Conservation (phyloP, 345 rosid species). For the Pugionium cornutum region DNA sequence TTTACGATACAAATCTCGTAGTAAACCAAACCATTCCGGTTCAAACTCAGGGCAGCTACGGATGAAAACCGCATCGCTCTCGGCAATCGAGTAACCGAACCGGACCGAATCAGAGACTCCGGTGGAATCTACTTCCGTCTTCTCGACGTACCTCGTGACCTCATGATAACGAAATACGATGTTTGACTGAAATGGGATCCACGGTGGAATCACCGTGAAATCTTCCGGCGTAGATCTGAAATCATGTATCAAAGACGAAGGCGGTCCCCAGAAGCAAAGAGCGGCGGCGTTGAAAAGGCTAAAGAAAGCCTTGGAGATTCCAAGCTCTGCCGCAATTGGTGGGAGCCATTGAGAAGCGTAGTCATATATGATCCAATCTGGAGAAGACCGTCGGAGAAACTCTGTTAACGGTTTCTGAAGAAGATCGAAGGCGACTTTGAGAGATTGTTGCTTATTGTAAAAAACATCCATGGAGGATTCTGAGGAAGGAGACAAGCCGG, state of each 20-base stretch:
- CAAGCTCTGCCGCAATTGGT: conserved; percentile 26
- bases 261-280: conserved; percentile 41
- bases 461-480: too few species aligned
- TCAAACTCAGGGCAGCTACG: conserved; percentile 50
- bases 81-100: neutral
- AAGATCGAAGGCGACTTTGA: too few species aligned
- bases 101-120: conserved; percentile 40
- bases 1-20: conserved; percentile 35
- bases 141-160: conserved; percentile 41
- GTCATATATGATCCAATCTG: conserved; percentile 12
- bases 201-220: too few species aligned
- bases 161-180: conserved; percentile 32
- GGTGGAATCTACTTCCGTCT: conserved; percentile 39
- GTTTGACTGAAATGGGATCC: too few species aligned
- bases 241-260: conserved; percentile 17
- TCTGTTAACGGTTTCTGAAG: neutral
- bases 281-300: conserved; percentile 41
- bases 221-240: neutral
- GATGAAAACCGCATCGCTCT: conserved; percentile 44
- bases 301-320: conserved; percentile 43
- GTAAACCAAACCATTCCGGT: conserved; percentile 52
- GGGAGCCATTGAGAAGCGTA: conserved; percentile 56
- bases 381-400: conserved; percentile 36
- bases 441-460: too few species aligned
- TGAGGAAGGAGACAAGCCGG: conserved; percentile 8